These are phyloP conservation scores for Yamadazyma triangularis DNA, from an alignment of 1,139 yeast species.

Conservation along the genomic window DNA sequence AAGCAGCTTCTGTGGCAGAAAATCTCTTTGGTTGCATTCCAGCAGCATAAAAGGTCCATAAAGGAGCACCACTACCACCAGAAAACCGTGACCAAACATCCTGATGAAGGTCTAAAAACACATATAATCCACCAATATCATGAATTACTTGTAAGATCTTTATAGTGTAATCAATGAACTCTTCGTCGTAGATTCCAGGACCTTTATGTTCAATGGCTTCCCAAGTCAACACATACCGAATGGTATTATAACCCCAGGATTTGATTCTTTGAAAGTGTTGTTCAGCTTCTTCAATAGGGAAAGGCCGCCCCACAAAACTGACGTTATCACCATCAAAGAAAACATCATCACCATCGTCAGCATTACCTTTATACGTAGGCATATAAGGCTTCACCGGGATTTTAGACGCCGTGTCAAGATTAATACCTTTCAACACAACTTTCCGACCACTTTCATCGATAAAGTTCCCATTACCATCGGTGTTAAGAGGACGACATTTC, in stretches of 20 bases:
- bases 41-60: slow-evolving; percentile 95
- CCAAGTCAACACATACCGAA: slow-evolving; percentile 82
- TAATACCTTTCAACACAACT: slow-evolving; percentile 72
- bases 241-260: slow-evolving; percentile 76
- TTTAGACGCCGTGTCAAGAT: slow-evolving; percentile 74
- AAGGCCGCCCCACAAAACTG: slow-evolving; percentile 79
- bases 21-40: slow-evolving; percentile 79
- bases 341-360: slow-evolving; percentile 39
- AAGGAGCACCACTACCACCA: slow-evolving; percentile 96
- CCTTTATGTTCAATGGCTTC: slow-evolving; percentile 90
- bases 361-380: slow-evolving; percentile 47
- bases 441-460: slow-evolving; percentile 57
- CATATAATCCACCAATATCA: slow-evolving; percentile 69
- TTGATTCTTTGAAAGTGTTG: slow-evolving; percentile 66
- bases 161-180: slow-evolving; percentile 66
- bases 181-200: slow-evolving; percentile 79
- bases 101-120: slow-evolving; percentile 85
- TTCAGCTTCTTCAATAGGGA: slow-evolving; percentile 68
- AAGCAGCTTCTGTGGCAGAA: slow-evolving; percentile 64
- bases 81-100: slow-evolving; percentile 89
- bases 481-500: slow-evolving; percentile 29
- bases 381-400: slow-evolving; percentile 57
- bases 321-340: slow-evolving; percentile 69
- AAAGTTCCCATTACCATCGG: slow-evolving; percentile 51
- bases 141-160: slow-evolving; percentile 56